Evolutionary conservation across 768 basidiomycete genomes (phyloP).

Genomic region (Hericium alpestre): DNA sequence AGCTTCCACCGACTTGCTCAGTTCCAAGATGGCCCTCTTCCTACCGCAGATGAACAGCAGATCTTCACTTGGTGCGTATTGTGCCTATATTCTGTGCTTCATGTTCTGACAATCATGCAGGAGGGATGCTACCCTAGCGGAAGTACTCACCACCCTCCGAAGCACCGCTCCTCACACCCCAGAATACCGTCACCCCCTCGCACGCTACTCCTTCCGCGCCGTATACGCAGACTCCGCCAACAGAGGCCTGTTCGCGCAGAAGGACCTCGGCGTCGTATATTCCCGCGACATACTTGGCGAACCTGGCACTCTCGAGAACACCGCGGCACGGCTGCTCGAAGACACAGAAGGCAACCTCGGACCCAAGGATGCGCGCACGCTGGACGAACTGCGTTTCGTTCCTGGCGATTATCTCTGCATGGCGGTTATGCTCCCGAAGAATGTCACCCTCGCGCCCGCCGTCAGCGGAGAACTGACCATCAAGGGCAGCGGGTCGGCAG

Average conservation of each 20-base stretch:
- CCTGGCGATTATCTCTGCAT: conserved; percentile 74
- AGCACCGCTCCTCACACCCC: conserved; percentile 53
- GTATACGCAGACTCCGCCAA: conserved; percentile 67
- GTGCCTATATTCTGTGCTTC: not conserved
- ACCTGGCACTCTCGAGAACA: conserved; percentile 47
- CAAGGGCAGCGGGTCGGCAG: conserved; percentile 36
- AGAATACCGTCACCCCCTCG: conserved; percentile 74
- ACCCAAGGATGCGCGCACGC: conserved; percentile 48
- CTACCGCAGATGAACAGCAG: conserved; percentile 74
- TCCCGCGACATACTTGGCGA: conserved; percentile 80
- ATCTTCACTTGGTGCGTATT: conserved; percentile 62
- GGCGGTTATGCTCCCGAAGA: conserved; percentile 67
- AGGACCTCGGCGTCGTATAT: conserved; percentile 75
- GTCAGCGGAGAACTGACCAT: conserved; percentile 39
- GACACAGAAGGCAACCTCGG: conserved; percentile 26
- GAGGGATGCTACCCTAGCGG: conserved; percentile 75
- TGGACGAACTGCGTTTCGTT: conserved; percentile 71
- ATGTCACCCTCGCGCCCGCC: conserved; percentile 29
- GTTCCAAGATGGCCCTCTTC: conserved; percentile 70
- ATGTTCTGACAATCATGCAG: conserved; percentile 24
- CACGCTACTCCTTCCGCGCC: conserved; percentile 71
- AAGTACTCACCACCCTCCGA: conserved; percentile 70
- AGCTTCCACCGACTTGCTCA: conserved; percentile 61
- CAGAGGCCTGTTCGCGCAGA: conserved; percentile 61
- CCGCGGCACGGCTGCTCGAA: conserved; percentile 52